Percentiles rank a stretch among this genome's conserved stretches.
These are phyloP conservation scores for Phylloboletellus chloephorus DNA, from an alignment of 1,284 basidiomycete genomes.

Conservation along the genomic window DNA sequence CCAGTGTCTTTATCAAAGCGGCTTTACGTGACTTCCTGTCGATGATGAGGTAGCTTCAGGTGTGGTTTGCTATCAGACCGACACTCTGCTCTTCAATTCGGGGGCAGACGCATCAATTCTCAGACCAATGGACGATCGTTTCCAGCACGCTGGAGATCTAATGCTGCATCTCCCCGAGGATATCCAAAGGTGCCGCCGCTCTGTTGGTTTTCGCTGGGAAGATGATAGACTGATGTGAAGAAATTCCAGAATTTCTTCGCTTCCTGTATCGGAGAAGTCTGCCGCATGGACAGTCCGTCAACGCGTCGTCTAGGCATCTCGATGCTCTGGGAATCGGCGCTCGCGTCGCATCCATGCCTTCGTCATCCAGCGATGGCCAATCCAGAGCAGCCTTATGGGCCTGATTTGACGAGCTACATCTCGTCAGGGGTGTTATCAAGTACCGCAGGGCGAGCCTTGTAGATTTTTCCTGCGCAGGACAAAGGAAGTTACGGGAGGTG, in stretches of 20 bases:
- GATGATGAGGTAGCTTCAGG: conserved; percentile 17
- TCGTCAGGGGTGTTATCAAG: conserved; percentile 22
- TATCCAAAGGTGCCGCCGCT: conserved; percentile 24
- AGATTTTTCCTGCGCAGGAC: conserved; percentile 16
- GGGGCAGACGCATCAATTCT: conserved; percentile 14
- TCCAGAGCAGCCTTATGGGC: conserved; percentile 5
- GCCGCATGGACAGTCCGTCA: conserved; percentile 12
- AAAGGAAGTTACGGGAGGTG: conserved; percentile 9
- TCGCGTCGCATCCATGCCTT: conserved; percentile 13
- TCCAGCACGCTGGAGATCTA: conserved; percentile 19
- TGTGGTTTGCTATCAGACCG: conserved; percentile 23
- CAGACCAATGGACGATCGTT: conserved; percentile 26
- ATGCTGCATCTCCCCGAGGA: conserved; percentile 16
- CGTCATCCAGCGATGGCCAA: neutral
- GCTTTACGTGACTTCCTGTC: conserved; percentile 25
- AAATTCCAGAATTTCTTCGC: conserved; percentile 17
- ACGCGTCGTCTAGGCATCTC: conserved; percentile 13
- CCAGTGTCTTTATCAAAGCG: conserved; percentile 23
- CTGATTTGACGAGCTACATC: conserved; percentile 23
- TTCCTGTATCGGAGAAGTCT: conserved; percentile 22
- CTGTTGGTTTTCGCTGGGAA: conserved; percentile 22
- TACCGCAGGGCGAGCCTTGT: conserved; percentile 15
- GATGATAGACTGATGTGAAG: conserved; percentile 13
- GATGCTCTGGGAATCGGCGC: conserved; percentile 16
- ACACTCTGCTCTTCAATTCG: conserved; percentile 14